Evolutionary conservation across 495 filamentous ascomycete species (phyloP), one percentile per base, ranked within the genome.

Genomic region (Thozetella sp.): DNA sequence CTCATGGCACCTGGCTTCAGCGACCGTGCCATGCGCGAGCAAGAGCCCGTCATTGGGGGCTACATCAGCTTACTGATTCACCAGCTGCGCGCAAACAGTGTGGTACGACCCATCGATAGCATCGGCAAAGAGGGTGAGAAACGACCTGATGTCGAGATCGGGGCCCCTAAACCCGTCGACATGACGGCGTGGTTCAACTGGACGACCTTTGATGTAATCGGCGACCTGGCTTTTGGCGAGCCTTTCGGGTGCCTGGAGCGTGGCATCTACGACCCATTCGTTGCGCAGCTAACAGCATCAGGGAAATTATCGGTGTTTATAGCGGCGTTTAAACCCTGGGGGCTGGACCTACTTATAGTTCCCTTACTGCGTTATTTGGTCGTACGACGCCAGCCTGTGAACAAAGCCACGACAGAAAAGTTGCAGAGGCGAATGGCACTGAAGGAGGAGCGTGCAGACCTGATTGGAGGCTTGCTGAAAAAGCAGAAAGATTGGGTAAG

Each of bases 121-220:
- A 45, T 30, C 2, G 22, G 2, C n/a, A 37, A 58, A 13, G 6
- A 37, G 30, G 6, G 30, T 37, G 30, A 37, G 30, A 15, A 37
- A n/a, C n/a, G n/a, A 6, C 15, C 30, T 15, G 15, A 37, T 6
- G 15, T 15, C 30, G 30, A 15, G 6, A 37, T 6, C 6, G 30
- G 30, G 15, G 30, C 15, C 6, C 6, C 6, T 15, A 37, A 37
- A 15, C 30, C 30, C 6, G 66, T 71, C 1, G 63, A 80, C 24
- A 62, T 82, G 59, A 59, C 60, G 2, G 63, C 78, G 13, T 87
- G 83, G 84, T 81, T 76, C 58, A 86, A 84, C 51, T 86, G 69
- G 37, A 75, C 73, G 12, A 86, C 83, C 0, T 88, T 87, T 55
- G 85, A 37, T 15, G 15, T 37, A 37, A 15, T 37, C 15, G 30